Conservation (phyloP, 305 asterid species). For the Lippia alba region DNA sequence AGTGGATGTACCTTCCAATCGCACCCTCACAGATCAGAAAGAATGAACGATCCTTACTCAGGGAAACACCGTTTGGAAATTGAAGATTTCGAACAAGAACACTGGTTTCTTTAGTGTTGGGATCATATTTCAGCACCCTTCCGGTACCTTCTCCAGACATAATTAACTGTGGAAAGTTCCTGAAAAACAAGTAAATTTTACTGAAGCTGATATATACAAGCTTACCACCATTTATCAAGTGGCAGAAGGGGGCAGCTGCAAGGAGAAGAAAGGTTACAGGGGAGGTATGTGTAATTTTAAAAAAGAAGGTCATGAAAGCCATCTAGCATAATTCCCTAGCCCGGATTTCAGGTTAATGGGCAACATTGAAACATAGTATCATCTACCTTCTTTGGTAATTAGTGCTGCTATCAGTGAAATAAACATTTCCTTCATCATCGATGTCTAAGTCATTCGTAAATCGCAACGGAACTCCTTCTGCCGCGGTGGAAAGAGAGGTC, state of each 20-base stretch:
- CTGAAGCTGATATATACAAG: too few relatives aligned
- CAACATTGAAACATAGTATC: not conserved
- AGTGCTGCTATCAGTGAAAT: slow-evolving; percentile 92
- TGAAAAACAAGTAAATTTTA: slow-evolving; percentile 40
- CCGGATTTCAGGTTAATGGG: too few relatives aligned
- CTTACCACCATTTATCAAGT: too few relatives aligned
- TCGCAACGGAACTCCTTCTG: slow-evolving; percentile 80
- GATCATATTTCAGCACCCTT: slow-evolving; percentile 77
- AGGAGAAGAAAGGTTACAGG: too few relatives aligned
- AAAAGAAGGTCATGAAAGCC: too few relatives aligned
- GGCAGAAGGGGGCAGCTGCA: too few relatives aligned
- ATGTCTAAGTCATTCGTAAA: slow-evolving; percentile 85
- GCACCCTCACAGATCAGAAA: slow-evolving; percentile 78
- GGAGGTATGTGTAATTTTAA: too few relatives aligned
- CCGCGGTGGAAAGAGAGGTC: slow-evolving; percentile 66
- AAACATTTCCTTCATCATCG: slow-evolving; percentile 79
- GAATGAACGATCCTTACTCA: slow-evolving; percentile 88
- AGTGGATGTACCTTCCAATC: slow-evolving; percentile 62
- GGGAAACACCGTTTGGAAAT: slow-evolving; percentile 84
- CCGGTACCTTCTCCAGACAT: slow-evolving; percentile 83
- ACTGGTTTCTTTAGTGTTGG: slow-evolving; percentile 65
- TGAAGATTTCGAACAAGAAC: slow-evolving; percentile 75
- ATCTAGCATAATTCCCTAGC: not conserved
- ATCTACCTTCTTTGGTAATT: slow-evolving; percentile 75
- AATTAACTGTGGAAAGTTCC: slow-evolving; percentile 80